Conservation (phyloP, 495 filamentous ascomycete species). For the Hypoxylon trugodes region DNA sequence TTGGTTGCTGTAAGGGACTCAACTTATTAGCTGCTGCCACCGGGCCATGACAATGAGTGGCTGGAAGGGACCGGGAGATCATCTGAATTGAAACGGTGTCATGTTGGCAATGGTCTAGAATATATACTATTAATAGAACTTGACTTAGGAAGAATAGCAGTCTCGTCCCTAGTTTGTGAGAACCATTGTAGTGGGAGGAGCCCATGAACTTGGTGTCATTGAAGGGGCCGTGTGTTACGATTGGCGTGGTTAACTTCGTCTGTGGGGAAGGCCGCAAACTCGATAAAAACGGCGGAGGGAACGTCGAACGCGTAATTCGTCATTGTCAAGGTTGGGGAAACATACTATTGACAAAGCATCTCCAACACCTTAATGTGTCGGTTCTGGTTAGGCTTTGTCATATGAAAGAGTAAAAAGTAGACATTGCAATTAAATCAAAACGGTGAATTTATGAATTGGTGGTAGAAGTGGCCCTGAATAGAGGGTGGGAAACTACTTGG, state of each 20-base stretch:
- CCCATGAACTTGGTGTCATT: not conserved
- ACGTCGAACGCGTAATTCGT: slow-evolving; percentile 25
- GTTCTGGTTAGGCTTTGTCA: not conserved
- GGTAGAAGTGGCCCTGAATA: too few species aligned
- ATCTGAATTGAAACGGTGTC: too few species aligned
- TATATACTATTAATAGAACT: too few species aligned
- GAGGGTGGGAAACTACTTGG: too few species aligned
- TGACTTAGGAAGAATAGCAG: too few species aligned
- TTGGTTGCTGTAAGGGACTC: too few species aligned
- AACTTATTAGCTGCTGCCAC: too few species aligned
- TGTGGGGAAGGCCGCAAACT: slow-evolving; percentile 12
- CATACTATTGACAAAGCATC: not conserved
- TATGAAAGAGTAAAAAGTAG: not conserved
- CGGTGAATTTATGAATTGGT: not conserved
- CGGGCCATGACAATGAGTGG: too few species aligned
- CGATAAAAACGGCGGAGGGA: not conserved
- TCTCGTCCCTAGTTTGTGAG: too few species aligned
- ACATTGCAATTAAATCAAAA: slow-evolving; percentile 18
- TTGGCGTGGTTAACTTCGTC: not conserved
- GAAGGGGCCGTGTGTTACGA: too few species aligned
- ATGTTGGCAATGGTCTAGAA: too few species aligned
- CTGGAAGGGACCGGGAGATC: too few species aligned
- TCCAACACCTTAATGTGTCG: slow-evolving; percentile 28
- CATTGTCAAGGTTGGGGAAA: not conserved
- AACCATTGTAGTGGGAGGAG: not conserved